Percentiles rank a stretch among this genome's conserved stretches.
Evolutionary conservation across 2,329 filamentous ascomycete genomes (phyloP).

Genomic region (Colletotrichum truncatum): DNA sequence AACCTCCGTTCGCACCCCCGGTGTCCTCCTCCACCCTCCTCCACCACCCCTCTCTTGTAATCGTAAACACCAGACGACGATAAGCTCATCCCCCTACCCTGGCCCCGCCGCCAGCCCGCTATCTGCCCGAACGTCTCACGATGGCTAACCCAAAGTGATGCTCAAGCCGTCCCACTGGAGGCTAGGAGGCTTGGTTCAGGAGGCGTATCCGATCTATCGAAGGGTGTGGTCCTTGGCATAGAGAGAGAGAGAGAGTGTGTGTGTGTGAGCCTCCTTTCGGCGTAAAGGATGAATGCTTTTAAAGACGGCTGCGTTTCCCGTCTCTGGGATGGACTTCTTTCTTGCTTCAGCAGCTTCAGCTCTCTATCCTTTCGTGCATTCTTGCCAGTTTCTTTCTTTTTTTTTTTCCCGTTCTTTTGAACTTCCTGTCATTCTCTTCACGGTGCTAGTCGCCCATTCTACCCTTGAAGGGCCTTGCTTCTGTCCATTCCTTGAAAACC

Average conservation of each 20-base stretch:
- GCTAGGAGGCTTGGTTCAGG: constrained; percentile 12
- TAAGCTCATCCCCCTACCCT: constrained; percentile 28
- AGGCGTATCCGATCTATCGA: neutral
- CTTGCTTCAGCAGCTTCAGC: constrained; percentile 21
- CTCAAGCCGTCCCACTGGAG: constrained; percentile 7
- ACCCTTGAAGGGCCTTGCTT: constrained; percentile 29
- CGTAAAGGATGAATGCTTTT: neutral
- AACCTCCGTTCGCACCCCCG: constrained; percentile 19
- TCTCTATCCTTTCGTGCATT: constrained; percentile 23
- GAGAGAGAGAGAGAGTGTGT: too few relatives aligned
- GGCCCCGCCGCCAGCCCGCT: constrained; percentile 19
- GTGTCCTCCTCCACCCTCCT: constrained; percentile 13
- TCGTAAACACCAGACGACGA: constrained; percentile 29
- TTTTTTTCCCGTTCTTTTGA: constrained; percentile 16
- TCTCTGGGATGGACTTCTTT: neutral
- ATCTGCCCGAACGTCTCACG: constrained; percentile 23
- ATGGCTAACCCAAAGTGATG: constrained; percentile 21
- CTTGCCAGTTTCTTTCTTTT: constrained; percentile 18
- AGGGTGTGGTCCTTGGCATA: neutral
- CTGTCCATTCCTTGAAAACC: constrained; percentile 19
- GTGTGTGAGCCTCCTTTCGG: neutral
- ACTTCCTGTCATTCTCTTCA: constrained; percentile 28
- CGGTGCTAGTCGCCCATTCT: constrained; percentile 28
- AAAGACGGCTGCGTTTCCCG: constrained; percentile 22
- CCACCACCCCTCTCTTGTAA: constrained; percentile 18